Conservation (phyloP, 805 yeast genomes). For the Teunomyces pallodes region DNA sequence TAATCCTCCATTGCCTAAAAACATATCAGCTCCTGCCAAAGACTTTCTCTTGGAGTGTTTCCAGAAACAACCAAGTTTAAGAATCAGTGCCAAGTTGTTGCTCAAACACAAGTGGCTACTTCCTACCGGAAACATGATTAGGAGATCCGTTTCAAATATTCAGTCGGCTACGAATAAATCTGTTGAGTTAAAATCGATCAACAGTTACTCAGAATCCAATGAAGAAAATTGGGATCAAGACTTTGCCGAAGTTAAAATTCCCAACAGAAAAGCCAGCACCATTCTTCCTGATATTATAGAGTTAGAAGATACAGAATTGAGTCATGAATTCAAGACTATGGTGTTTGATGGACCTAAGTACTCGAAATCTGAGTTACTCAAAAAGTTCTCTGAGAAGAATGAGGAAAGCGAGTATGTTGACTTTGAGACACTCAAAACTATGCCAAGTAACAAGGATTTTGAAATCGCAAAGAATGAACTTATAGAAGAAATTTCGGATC, state of each 20-base stretch:
- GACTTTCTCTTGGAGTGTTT: slow-evolving; percentile 70
- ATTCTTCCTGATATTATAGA: slow-evolving; percentile 7
- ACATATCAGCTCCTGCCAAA: slow-evolving; percentile 39
- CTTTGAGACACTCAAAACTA: background rate
- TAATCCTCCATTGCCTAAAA: slow-evolving; percentile 64
- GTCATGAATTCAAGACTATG: slow-evolving; percentile 8
- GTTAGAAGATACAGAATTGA: slow-evolving; percentile 6
- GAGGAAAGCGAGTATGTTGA: slow-evolving; percentile 16
- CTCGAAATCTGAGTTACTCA: slow-evolving; percentile 28
- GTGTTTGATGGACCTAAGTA: slow-evolving; percentile 4
- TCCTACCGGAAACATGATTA: background rate
- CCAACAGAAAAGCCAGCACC: slow-evolving; percentile 1
- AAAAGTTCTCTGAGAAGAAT: slow-evolving; percentile 28
- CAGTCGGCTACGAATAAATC: background rate
- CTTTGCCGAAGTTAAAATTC: slow-evolving; percentile 19
- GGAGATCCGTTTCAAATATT: background rate
- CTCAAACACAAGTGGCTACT: slow-evolving; percentile 62
- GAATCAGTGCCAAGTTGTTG: slow-evolving; percentile 56
- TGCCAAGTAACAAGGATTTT: background rate
- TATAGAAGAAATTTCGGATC: slow-evolving; percentile 30
- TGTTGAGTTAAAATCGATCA: slow-evolving; percentile 18
- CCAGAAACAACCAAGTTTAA: slow-evolving; percentile 60
- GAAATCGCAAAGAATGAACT: background rate
- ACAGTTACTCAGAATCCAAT: slow-evolving; percentile 24
- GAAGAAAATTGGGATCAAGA: slow-evolving; percentile 38